These are phyloP conservation scores for Pseudoneurospora amorphoporcata DNA, from an alignment of 495 filamentous ascomycete species.

Conservation along the genomic window DNA sequence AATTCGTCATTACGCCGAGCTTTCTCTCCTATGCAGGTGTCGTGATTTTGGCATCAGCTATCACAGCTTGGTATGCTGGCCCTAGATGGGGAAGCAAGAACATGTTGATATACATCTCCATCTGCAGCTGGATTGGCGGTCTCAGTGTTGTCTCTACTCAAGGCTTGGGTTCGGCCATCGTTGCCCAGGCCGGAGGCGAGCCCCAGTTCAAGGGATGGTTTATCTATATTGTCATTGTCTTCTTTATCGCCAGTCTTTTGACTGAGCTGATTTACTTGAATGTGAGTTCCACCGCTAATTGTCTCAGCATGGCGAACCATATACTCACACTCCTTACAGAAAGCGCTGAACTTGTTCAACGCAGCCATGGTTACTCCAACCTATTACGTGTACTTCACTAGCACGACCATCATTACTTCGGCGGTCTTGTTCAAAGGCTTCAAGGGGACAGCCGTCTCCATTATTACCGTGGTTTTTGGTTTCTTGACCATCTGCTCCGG, in stretches of 20 bases:
- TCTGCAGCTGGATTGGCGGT: constrained; percentile 91
- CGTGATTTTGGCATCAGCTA: constrained; percentile 59
- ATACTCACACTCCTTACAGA: constrained; percentile 48
- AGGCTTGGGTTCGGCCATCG: constrained; percentile 82
- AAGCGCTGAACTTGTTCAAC: constrained; percentile 97
- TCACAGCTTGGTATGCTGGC: constrained; percentile 72
- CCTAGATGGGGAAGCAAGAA: constrained; percentile 91
- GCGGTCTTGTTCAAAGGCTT: constrained; percentile 91
- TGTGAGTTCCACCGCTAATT: constrained; percentile 44
- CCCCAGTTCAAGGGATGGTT: constrained; percentile 98
- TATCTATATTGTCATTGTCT: constrained; percentile 80
- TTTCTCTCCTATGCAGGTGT: constrained; percentile 82
- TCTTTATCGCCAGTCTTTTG: constrained; percentile 76
- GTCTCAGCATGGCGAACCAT: not conserved
- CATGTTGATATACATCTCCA: constrained; percentile 94
- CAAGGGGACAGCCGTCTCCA: constrained; percentile 71
- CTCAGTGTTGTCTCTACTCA: constrained; percentile 93
- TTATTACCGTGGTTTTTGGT: constrained; percentile 82
- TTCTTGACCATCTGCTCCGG: constrained; percentile 92
- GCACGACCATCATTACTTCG: constrained; percentile 85
- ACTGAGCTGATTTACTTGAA: constrained; percentile 95
- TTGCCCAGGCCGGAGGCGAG: constrained; percentile 68
- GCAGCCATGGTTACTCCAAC: constrained; percentile 95
- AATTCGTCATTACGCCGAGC: constrained; percentile 76
- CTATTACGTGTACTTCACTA: constrained; percentile 98